These are phyloP conservation scores for Candida suzukii DNA, from an alignment of 805 yeast species.

Conservation along the genomic window DNA sequence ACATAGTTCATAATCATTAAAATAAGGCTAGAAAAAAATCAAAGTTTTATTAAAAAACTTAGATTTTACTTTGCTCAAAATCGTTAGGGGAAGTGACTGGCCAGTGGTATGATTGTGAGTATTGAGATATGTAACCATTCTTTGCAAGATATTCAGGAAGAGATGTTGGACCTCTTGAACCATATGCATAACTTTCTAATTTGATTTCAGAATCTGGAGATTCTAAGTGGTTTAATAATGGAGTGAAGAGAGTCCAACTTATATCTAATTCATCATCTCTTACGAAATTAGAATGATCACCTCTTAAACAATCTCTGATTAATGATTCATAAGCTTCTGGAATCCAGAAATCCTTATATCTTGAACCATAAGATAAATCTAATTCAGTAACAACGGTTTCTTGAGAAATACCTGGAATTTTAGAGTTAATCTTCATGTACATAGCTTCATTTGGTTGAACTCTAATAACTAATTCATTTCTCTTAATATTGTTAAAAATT, in stretches of 20 bases:
- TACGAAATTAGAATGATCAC: conserved; percentile 95
- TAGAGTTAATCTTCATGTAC: conserved; percentile 87
- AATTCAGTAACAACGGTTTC: conserved; percentile 81
- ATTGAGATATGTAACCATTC: conserved; percentile 69
- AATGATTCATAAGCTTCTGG: conserved; percentile 98
- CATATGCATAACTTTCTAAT: conserved; percentile 74
- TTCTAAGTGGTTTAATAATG: conserved; percentile 76
- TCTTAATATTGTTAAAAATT: conserved; percentile 69
- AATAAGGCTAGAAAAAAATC: neutral
- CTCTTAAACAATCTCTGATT: conserved; percentile 82
- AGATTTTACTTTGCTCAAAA: conserved; percentile 20
- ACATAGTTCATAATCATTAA: too few species aligned
- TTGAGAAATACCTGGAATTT: conserved; percentile 86
- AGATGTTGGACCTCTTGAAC: conserved; percentile 79
- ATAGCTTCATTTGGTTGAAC: conserved; percentile 94
- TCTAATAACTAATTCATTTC: conserved; percentile 91
- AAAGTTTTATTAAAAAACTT: neutral
- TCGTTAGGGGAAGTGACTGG: conserved; percentile 62
- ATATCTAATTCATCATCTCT: conserved; percentile 95
- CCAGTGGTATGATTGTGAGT: conserved; percentile 75
- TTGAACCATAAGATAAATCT: conserved; percentile 74
- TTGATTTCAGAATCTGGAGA: conserved; percentile 51
- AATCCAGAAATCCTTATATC: conserved; percentile 86
- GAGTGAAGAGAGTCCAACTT: conserved; percentile 91
- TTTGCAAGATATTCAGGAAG: conserved; percentile 53